These are phyloP conservation scores for Rhizophagus sp. DNA, from an alignment of 192 early-diverging fungal species.

Conservation along the genomic window DNA sequence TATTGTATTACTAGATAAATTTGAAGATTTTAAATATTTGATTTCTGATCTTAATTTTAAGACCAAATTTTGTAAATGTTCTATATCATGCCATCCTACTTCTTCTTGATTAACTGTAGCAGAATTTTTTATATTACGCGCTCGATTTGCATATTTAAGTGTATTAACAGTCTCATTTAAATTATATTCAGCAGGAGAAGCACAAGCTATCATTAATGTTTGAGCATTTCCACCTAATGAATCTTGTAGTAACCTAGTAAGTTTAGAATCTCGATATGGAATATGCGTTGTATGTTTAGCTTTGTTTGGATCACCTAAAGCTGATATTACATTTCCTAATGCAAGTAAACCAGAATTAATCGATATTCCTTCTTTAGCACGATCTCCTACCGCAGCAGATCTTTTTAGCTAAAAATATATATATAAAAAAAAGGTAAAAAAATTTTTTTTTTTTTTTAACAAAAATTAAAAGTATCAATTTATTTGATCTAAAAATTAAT, in stretches of 20 bases:
- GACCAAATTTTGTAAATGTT: slow-evolving; percentile 65
- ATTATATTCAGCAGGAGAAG: slow-evolving; percentile 83
- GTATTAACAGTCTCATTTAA: slow-evolving; percentile 93
- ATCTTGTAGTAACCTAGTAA: slow-evolving; percentile 97
- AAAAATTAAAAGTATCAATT: neutral
- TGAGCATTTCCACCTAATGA: slow-evolving; percentile 92
- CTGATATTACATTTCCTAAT: slow-evolving; percentile 97
- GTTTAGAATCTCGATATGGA: slow-evolving; percentile 96
- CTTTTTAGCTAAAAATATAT: slow-evolving; percentile 68
- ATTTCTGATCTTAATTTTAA: slow-evolving; percentile 63
- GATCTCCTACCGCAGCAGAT: slow-evolving; percentile 88
- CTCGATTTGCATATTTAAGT: slow-evolving; percentile 93
- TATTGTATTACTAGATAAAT: neutral
- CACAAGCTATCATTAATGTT: slow-evolving; percentile 96
- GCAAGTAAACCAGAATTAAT: slow-evolving; percentile 96
- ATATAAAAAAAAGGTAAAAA: neutral
- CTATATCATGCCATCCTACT: slow-evolving; percentile 61
- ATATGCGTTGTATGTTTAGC: slow-evolving; percentile 68
- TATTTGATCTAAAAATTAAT: neutral
- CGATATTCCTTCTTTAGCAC: slow-evolving; percentile 93
- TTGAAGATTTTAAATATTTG: slow-evolving; percentile 38
- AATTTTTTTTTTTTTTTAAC: neutral
- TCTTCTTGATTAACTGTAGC: slow-evolving; percentile 78
- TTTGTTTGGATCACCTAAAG: slow-evolving; percentile 79
- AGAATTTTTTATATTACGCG: slow-evolving; percentile 93